Percentiles rank a stretch among this genome's conserved stretches.
phyloP scores from a whole-genome alignment of 2,329 filamentous ascomycete species.

The Epichloe festucae region DNA sequence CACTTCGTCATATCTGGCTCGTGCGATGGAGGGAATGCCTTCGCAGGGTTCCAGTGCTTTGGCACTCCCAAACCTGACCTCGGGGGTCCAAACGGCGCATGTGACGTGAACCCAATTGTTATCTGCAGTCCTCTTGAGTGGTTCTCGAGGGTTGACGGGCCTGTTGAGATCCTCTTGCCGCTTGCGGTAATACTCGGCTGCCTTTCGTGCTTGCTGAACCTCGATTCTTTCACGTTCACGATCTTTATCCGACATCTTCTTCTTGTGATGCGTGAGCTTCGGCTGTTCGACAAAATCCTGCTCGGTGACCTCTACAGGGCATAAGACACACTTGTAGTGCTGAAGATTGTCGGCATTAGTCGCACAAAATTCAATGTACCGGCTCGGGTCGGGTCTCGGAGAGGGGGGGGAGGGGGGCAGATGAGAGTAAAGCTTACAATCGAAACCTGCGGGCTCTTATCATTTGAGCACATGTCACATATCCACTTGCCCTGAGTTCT shows the following conservation, averaged over 20 bases:
- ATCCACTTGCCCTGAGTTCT: constrained; percentile 70
- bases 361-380: constrained; percentile 6
- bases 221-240: constrained; percentile 78
- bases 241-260: constrained; percentile 82
- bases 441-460: constrained; percentile 84
- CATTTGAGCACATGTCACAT: constrained; percentile 92
- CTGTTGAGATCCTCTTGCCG: constrained; percentile 75
- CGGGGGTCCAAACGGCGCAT: constrained; percentile 82
- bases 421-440: constrained; percentile 46
- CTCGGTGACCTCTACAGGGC: constrained; percentile 68
- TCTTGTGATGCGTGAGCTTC: constrained; percentile 45
- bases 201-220: constrained; percentile 67
- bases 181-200: constrained; percentile 69
- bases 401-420: too few species aligned
- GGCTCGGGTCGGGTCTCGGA: not conserved
- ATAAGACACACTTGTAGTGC: constrained; percentile 88
- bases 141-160: constrained; percentile 72
- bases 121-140: constrained; percentile 83
- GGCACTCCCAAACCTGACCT: constrained; percentile 84
- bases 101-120: constrained; percentile 98
- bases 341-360: constrained; percentile 14
- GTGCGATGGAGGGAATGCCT: constrained; percentile 72
- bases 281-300: constrained; percentile 71
- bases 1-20: constrained; percentile 56
- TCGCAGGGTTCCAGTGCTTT: constrained; percentile 75